These are phyloP conservation scores for Leccinum longicurvipes DNA, from an alignment of 768 basidiomycete genomes.

Conservation along the genomic window DNA sequence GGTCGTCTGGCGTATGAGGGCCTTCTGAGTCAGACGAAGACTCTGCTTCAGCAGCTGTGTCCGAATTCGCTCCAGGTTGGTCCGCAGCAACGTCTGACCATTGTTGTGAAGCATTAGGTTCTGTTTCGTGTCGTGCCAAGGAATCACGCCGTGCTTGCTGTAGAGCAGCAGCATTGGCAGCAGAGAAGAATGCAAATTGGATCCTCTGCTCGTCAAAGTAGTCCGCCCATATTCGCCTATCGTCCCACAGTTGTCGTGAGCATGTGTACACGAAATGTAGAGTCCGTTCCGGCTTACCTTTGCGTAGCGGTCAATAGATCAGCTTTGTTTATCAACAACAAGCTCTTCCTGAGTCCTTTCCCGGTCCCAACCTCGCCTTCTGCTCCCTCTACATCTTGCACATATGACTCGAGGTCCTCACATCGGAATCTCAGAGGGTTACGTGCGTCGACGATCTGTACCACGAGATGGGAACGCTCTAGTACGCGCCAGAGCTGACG, in stretches of 20 bases:
- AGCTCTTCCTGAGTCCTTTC: slow-evolving; percentile 63
- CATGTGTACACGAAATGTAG: neutral
- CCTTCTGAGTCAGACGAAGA: slow-evolving; percentile 33
- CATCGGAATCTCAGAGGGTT: slow-evolving; percentile 93
- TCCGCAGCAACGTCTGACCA: neutral
- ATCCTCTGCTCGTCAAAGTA: slow-evolving; percentile 77
- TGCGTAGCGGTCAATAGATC: slow-evolving; percentile 87
- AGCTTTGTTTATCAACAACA: slow-evolving; percentile 93
- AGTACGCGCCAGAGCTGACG: slow-evolving; percentile 96
- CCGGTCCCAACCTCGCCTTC: slow-evolving; percentile 81
- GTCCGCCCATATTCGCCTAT: slow-evolving; percentile 84
- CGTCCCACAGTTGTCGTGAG: slow-evolving; percentile 29
- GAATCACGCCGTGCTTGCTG: slow-evolving; percentile 59
- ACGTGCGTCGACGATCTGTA: slow-evolving; percentile 95
- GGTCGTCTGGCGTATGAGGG: slow-evolving; percentile 25
- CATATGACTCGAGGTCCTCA: slow-evolving; percentile 85
- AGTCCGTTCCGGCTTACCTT: slow-evolving; percentile 49
- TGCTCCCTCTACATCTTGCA: slow-evolving; percentile 76
- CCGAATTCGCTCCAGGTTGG: neutral
- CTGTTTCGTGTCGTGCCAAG: slow-evolving; percentile 38
- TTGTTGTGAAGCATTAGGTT: slow-evolving; percentile 10
- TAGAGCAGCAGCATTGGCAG: slow-evolving; percentile 78
- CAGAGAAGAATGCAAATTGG: slow-evolving; percentile 90
- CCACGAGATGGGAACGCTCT: slow-evolving; percentile 90
- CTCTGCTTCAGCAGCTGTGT: slow-evolving; percentile 11